These are phyloP conservation scores for Flagelloscypha sp. DNA, from an alignment of 768 basidiomycete species.

Conservation along the genomic window DNA sequence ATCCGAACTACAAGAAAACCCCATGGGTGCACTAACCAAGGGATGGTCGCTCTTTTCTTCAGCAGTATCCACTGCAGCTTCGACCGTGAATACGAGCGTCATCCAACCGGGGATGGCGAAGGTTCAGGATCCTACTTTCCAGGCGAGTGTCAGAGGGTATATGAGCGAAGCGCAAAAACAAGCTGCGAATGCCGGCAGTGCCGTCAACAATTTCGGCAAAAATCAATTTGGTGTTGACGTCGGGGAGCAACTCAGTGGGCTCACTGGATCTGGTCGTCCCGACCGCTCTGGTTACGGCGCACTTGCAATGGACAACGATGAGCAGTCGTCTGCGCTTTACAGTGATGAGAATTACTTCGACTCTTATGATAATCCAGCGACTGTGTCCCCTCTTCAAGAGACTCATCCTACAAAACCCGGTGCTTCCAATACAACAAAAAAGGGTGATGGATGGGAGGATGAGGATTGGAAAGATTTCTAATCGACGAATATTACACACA, in stretches of 20 bases:
- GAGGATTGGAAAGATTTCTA: conserved; percentile 80
- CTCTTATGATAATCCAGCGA: conserved; percentile 46
- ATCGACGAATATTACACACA: too few species aligned
- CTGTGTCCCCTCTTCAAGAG: conserved; percentile 12
- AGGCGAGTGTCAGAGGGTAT: conserved; percentile 67
- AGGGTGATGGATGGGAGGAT: conserved; percentile 59
- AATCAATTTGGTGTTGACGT: conserved; percentile 79
- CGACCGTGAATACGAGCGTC: conserved; percentile 75
- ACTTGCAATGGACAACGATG: conserved; percentile 36
- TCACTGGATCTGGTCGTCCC: conserved; percentile 55
- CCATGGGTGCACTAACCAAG: conserved; percentile 77
- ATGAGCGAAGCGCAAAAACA: conserved; percentile 58
- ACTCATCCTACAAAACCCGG: conserved; percentile 8
- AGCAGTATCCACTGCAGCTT: conserved; percentile 71
- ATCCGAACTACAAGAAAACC: conserved; percentile 79
- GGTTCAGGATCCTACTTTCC: conserved; percentile 73
- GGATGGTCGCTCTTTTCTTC: conserved; percentile 95
- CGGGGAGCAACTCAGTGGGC: conserved; percentile 63
- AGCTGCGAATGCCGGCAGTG: conserved; percentile 51
- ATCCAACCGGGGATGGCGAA: conserved; percentile 85
- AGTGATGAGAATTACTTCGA: conserved; percentile 60
- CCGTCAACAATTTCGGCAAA: conserved; percentile 74
- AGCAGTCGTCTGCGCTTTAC: conserved; percentile 56
- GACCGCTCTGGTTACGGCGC: conserved; percentile 42
- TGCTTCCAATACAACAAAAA: conserved; percentile 22